Conservation (phyloP, 257 asterid species). For the Jacaranda copaia region DNA sequence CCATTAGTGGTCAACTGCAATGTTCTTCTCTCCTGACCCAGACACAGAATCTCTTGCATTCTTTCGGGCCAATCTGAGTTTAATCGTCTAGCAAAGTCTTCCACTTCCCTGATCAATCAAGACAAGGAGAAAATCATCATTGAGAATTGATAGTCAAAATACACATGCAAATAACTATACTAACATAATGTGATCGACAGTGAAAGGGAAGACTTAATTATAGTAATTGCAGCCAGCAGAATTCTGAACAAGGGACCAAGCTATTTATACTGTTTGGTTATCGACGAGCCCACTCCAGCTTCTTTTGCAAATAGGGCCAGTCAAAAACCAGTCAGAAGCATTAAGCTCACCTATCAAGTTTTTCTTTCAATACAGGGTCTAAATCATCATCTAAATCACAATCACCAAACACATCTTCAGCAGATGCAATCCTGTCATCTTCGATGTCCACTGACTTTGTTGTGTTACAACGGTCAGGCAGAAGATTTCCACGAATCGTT, state of each 20-base stretch:
- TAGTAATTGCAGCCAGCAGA: conserved; percentile 11
- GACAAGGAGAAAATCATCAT: not conserved
- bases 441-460: conserved; percentile 51
- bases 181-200: not conserved
- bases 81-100: conserved; percentile 88
- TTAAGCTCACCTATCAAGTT: conserved; percentile 76
- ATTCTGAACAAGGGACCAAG: conserved; percentile 19
- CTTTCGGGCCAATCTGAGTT: conserved; percentile 91
- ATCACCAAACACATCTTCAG: conserved; percentile 68
- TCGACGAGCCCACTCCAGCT: not conserved
- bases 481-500: conserved; percentile 37
- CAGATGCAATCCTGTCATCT: conserved; percentile 52
- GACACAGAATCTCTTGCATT: conserved; percentile 76
- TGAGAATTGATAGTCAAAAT: not conserved
- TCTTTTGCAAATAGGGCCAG: conserved; percentile 16
- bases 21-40: conserved; percentile 68
- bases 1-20: conserved; percentile 56
- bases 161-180: not conserved
- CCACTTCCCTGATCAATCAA: conserved; percentile 80
- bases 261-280: conserved; percentile 1
- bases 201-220: conserved; percentile 2
- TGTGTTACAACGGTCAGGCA: conserved; percentile 43
- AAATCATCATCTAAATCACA: conserved; percentile 84
- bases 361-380: conserved; percentile 83
- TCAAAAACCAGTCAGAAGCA: conserved; percentile 28